These are phyloP conservation scores for Apiospora marii DNA, from an alignment of 2,329 filamentous ascomycete species.

Conservation along the genomic window DNA sequence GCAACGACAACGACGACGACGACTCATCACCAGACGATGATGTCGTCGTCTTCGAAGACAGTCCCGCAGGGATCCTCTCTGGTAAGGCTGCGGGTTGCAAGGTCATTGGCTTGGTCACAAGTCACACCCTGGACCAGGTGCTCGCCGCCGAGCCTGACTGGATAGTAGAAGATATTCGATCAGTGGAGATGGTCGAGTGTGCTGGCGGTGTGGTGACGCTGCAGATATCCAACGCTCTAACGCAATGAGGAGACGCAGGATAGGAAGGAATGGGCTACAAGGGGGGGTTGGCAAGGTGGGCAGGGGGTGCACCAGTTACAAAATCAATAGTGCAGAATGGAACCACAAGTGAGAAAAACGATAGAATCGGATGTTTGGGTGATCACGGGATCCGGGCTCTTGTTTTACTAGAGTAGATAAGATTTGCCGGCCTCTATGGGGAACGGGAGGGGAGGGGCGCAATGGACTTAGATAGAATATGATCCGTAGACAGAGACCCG, in stretches of 20 bases:
- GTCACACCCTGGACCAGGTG: conserved; percentile 78
- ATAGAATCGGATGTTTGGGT: background rate
- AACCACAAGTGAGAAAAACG: conserved; percentile 9
- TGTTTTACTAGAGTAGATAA: conserved; percentile 11
- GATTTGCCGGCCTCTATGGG: conserved; percentile 12
- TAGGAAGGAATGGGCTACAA: background rate
- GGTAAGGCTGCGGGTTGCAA: conserved; percentile 87
- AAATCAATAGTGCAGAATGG: conserved; percentile 18
- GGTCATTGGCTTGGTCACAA: conserved; percentile 85
- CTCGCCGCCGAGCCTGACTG: conserved; percentile 83
- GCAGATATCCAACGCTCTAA: conserved; percentile 70
- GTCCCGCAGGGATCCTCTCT: conserved; percentile 82
- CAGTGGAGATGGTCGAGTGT: conserved; percentile 69
- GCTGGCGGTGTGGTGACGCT: conserved; percentile 68
- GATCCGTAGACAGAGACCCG: background rate
- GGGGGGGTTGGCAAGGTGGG: background rate
- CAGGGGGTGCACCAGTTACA: conserved; percentile 15
- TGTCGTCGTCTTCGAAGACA: conserved; percentile 86
- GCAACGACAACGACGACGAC: conserved; percentile 39
- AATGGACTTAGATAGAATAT: background rate
- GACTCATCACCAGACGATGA: conserved; percentile 38
- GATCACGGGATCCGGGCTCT: conserved; percentile 7
- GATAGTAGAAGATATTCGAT: conserved; percentile 81
- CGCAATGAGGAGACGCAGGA: conserved; percentile 6
- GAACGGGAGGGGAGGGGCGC: background rate